phyloP scores from a whole-genome alignment of 2,329 filamentous ascomycete species.

The Paradendryphiella salina region DNA sequence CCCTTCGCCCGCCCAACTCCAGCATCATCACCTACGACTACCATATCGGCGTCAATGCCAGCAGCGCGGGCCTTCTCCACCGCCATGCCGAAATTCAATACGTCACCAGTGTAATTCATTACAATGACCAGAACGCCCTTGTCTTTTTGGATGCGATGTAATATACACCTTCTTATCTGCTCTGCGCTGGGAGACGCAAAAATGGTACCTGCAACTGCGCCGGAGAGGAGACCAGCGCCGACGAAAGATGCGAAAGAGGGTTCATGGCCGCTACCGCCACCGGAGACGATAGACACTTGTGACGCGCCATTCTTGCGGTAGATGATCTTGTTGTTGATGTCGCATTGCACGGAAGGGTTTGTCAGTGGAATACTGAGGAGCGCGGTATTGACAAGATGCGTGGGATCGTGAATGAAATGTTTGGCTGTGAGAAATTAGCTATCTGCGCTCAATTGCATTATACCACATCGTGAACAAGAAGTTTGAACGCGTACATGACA shows the following conservation, averaged over 20 bases:
- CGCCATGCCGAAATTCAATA: conserved; percentile 91
- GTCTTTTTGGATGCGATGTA: conserved; percentile 69
- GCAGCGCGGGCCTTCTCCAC: conserved; percentile 87
- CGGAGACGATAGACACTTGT: conserved; percentile 80
- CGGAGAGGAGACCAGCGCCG: conserved; percentile 76
- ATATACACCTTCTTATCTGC: conserved; percentile 77
- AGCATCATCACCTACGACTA: conserved; percentile 89
- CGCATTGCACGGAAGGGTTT: conserved; percentile 81
- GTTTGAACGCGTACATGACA: conserved; percentile 8
- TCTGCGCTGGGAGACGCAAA: conserved; percentile 81
- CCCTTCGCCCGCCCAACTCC: conserved; percentile 79
- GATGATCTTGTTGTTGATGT: conserved; percentile 75
- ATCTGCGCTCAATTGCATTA: not conserved
- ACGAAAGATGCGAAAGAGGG: conserved; percentile 87
- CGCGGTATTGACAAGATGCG: conserved; percentile 74
- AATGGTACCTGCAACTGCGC: conserved; percentile 82
- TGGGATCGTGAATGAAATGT: conserved; percentile 88
- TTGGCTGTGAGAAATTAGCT: conserved; percentile 53
- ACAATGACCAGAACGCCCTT: conserved; percentile 85
- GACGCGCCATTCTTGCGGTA: conserved; percentile 38
- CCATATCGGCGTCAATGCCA: conserved; percentile 79
- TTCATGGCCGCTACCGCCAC: conserved; percentile 88
- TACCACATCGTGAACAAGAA: too few species aligned
- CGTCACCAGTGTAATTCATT: conserved; percentile 82
- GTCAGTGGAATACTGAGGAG: conserved; percentile 77